These are phyloP conservation scores for Boeremia exigua DNA, from an alignment of 2,329 filamentous ascomycete species.

Conservation along the genomic window DNA sequence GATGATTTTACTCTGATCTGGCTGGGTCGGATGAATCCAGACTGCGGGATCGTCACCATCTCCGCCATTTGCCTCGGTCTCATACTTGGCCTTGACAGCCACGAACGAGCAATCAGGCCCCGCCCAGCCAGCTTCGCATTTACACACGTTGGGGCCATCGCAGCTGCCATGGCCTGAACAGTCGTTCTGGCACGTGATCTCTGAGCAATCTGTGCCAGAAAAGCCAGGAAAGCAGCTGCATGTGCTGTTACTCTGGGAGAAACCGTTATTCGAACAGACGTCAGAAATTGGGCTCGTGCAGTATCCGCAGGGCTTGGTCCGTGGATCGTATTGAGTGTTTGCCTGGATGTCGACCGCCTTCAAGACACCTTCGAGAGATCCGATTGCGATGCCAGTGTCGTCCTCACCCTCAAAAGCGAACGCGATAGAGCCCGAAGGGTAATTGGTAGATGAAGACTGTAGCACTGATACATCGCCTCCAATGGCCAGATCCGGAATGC, in stretches of 20 bases:
- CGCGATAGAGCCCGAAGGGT: slow-evolving; percentile 28
- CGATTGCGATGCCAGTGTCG: slow-evolving; percentile 29
- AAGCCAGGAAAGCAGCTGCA: slow-evolving; percentile 40
- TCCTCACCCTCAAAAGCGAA: slow-evolving; percentile 39
- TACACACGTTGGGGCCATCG: slow-evolving; percentile 34
- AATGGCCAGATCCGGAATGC: slow-evolving; percentile 34
- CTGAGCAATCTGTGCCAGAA: slow-evolving; percentile 28
- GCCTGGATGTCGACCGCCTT: slow-evolving; percentile 21
- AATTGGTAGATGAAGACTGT: slow-evolving; percentile 21
- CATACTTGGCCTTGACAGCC: slow-evolving; percentile 37
- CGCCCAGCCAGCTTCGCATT: slow-evolving; percentile 33
- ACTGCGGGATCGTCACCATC: slow-evolving; percentile 43
- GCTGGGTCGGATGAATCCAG: slow-evolving; percentile 40
- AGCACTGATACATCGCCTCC: slow-evolving; percentile 35
- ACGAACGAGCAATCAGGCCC: slow-evolving; percentile 40
- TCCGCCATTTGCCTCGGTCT: slow-evolving; percentile 43
- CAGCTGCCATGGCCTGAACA: slow-evolving; percentile 39
- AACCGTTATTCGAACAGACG: slow-evolving; percentile 32
- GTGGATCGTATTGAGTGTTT: slow-evolving; percentile 31
- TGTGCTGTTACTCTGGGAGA: slow-evolving; percentile 1
- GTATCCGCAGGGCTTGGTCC: slow-evolving; percentile 20
- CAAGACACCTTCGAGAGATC: slow-evolving; percentile 26
- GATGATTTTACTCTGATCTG: slow-evolving; percentile 56
- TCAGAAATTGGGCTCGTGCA: slow-evolving; percentile 25
- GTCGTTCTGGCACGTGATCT: slow-evolving; percentile 28